Evolutionary conservation across 768 basidiomycete species (phyloP), one percentile per base, ranked within the genome.

Genomic region (Exidia glandulosa): DNA sequence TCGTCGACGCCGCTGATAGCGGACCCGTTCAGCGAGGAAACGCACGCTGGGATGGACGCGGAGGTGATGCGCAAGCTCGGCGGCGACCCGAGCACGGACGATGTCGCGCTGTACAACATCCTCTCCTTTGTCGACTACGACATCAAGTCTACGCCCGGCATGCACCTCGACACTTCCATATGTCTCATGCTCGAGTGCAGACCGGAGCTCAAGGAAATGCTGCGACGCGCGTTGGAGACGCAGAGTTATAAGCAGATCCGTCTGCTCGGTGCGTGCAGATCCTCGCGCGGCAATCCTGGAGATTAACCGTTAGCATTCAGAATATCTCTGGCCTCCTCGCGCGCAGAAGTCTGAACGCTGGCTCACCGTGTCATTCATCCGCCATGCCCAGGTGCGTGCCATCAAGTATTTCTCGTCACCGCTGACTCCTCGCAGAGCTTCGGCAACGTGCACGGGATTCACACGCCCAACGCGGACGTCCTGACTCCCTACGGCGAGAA

Each of bases 281-380:
- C 10, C 30, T 7, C 25, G 50, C 30, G 50, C 1, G 50, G 3
- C 9, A 14, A 13, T 32, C 7, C 50, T n/a, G 50, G 19, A 27
- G 23, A 45, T 45, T 45, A 45, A 45, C 36, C 19, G 19, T 19
- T 6, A 12, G 30, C 25, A 7, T 54, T 6, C 27, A 54, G 50
- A 54, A 25, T 54, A 27, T 27, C 50, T 54, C 6, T 54, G 50
- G 81, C 85, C 1, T 91, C 96, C 69, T 81, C 86, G 2, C 79
- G 84, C 10, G 87, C 90, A 74, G 75, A 96, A 41, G 85, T 97
- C 63, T 78, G 82, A 19, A 90, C 91, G 5, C 77, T 98, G 61
- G 84, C 90, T 32, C 87, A 89, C 41, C 27, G 30, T 54, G 25
- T 54, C 50, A 27, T 54, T 54, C 50, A 54, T 54, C 50, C 50